Evolutionary conservation across 192 early-diverging fungal species (phyloP).

Genomic region (Coemansia sp.): DNA sequence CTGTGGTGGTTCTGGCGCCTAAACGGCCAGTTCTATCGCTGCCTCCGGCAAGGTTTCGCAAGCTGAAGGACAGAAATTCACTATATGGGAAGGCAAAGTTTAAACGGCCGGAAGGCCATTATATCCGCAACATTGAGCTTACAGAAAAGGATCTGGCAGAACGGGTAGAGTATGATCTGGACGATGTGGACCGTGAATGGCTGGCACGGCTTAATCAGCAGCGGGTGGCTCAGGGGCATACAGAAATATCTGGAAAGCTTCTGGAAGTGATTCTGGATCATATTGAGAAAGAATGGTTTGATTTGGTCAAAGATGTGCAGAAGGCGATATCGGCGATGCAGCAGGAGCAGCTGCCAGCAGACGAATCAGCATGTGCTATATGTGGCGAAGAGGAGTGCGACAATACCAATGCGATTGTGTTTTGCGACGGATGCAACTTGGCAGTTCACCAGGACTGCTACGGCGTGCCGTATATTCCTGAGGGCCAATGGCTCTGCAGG

Average conservation of each 20-base stretch:
- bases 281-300: conserved; percentile 97
- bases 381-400: conserved; percentile 99
- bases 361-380: conserved; percentile 87
- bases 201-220: conserved; percentile 66
- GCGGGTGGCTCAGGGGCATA: conserved; percentile 36
- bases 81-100: conserved; percentile 24
- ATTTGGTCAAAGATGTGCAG: conserved; percentile 80
- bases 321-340: conserved; percentile 58
- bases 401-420: conserved; percentile 98
- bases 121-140: conserved; percentile 66
- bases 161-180: conserved; percentile 95
- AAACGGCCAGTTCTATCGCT: conserved; percentile 45
- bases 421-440: conserved; percentile 98
- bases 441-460: conserved; percentile 99
- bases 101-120: conserved; percentile 64
- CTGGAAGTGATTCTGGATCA: conserved; percentile 89
- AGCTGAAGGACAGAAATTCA: conserved; percentile 6
- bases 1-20: conserved; percentile 48
- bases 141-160: conserved; percentile 54
- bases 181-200: conserved; percentile 89
- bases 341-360: conserved; percentile 60
- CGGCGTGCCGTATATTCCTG: conserved; percentile 97
- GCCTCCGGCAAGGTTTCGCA: conserved; percentile 27
- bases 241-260: conserved; percentile 32
- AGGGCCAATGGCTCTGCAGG: conserved; percentile 98